Evolutionary conservation across 495 filamentous ascomycete genomes (phyloP).

Genomic region (Xylaria sp.): DNA sequence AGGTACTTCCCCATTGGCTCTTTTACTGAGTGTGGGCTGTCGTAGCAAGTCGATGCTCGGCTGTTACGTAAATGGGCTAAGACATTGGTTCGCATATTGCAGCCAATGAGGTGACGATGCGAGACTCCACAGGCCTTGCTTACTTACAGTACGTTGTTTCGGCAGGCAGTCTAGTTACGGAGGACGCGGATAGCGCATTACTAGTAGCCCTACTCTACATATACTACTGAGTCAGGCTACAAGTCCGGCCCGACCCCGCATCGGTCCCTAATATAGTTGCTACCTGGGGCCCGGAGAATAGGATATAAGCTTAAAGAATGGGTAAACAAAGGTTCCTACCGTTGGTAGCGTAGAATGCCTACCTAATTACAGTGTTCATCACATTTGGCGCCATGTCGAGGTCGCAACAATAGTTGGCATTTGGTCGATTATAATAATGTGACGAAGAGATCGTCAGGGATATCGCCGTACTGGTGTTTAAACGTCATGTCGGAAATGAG

Average conservation of each 20-base stretch:
- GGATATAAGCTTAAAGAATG: background rate
- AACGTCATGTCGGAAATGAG: conserved; percentile 15
- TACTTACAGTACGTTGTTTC: background rate
- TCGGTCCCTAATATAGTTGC: background rate
- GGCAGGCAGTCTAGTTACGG: background rate
- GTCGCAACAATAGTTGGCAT: background rate
- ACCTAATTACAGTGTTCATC: too few species aligned
- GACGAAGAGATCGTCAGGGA: conserved; percentile 18
- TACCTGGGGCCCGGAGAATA: background rate
- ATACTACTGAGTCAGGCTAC: background rate
- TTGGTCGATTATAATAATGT: background rate
- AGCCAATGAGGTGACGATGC: background rate
- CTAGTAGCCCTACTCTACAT: too few species aligned
- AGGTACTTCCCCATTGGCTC: too few species aligned
- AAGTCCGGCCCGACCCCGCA: background rate
- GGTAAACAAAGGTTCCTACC: too few species aligned
- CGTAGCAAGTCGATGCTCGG: too few species aligned
- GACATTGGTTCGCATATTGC: background rate
- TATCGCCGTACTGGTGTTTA: background rate
- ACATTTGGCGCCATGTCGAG: background rate
- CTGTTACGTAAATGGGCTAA: too few species aligned
- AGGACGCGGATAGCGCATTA: background rate
- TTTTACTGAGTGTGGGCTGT: too few species aligned
- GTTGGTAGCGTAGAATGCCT: too few species aligned
- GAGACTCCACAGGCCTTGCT: background rate